Conservation (phyloP, 306 rosid genomes). For the Quercus bicolor region DNA sequence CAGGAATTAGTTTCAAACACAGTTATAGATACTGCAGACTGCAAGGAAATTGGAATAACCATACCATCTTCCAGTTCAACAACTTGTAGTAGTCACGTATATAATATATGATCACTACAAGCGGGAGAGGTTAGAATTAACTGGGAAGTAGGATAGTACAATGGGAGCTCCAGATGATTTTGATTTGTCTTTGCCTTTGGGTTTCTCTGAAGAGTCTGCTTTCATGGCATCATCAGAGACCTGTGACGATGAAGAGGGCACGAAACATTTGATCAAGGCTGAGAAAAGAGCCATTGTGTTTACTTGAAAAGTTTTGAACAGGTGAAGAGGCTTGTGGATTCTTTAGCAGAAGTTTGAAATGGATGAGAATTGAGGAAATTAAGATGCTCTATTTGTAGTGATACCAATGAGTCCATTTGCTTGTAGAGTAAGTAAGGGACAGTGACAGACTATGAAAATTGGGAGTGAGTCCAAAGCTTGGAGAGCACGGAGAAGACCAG, state of each 20-base stretch:
- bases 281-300: not conserved
- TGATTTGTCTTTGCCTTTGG: not conserved
- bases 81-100: no score
- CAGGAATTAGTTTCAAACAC: no score
- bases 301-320: not conserved
- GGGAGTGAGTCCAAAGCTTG: no score
- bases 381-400: no score
- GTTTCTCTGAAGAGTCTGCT: not conserved
- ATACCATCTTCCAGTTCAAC: no score
- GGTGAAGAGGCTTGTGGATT: not conserved
- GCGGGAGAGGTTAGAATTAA: slow-evolving; percentile 13
- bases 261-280: not conserved
- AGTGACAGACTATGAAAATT: no score
- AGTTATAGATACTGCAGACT: no score
- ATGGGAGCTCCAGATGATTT: slow-evolving; percentile 3
- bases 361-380: no score
- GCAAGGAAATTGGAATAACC: no score
- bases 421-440: no score
- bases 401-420: no score
- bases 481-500: no score
- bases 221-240: not conserved
- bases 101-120: not conserved
- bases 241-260: not conserved
- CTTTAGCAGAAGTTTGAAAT: not conserved
- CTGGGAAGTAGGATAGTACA: slow-evolving; percentile 9